These are phyloP conservation scores for Cadophora gregata DNA, from an alignment of 2,329 filamentous ascomycete species.

Conservation along the genomic window DNA sequence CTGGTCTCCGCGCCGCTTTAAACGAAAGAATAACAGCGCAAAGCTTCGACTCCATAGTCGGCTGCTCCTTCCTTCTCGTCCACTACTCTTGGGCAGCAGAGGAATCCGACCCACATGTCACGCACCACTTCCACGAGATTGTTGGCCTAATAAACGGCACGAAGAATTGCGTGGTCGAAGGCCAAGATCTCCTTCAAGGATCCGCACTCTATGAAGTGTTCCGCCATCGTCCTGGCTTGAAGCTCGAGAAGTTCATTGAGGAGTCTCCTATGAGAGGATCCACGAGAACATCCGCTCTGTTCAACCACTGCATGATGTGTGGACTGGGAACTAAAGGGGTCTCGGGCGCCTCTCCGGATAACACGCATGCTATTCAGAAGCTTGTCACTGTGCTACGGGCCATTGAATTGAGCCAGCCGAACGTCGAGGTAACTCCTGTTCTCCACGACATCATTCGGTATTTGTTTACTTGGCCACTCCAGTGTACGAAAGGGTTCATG, in stretches of 20 bases:
- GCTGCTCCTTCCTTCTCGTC: conserved; percentile 19
- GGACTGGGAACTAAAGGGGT: conserved; percentile 4
- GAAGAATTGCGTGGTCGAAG: conserved; percentile 18
- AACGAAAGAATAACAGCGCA: conserved; percentile 10
- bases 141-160: conserved; percentile 3
- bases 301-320: conserved; percentile 17
- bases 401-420: conserved; percentile 10
- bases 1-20: conserved; percentile 20
- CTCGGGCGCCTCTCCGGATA: conserved; percentile 3
- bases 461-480: conserved; percentile 25
- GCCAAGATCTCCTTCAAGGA: not conserved
- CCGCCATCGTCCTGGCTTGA: conserved; percentile 21
- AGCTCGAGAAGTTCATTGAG: conserved; percentile 16
- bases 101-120: not conserved
- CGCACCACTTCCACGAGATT: not conserved
- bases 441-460: conserved; percentile 19
- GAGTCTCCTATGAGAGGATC: not conserved
- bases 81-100: conserved; percentile 23
- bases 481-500: conserved; percentile 22
- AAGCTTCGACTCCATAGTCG: conserved; percentile 22
- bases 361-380: conserved; percentile 7
- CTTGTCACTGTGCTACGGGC: conserved; percentile 16
- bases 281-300: not conserved
- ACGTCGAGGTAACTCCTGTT: conserved; percentile 11
- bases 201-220: conserved; percentile 10